phyloP scores from a whole-genome alignment of 768 basidiomycete genomes.

The Phlebiopsis gigantea region DNA sequence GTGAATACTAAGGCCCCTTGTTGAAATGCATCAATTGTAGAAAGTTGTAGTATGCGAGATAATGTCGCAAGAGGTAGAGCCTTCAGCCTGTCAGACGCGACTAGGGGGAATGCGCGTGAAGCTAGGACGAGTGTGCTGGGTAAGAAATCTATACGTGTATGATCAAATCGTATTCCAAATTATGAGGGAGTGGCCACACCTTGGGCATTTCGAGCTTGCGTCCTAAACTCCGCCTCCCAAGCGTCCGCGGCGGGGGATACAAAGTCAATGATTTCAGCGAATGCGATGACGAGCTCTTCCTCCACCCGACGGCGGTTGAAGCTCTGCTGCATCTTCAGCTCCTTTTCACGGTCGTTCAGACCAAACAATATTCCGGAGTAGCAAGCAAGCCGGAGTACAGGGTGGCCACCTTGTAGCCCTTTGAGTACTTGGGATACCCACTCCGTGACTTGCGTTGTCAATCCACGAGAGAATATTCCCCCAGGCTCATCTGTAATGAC shows the following conservation, averaged over 20 bases:
- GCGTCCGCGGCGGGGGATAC: slow-evolving; percentile 34
- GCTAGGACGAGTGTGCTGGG: slow-evolving; percentile 38
- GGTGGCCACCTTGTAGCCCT: slow-evolving; percentile 49
- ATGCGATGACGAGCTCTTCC: slow-evolving; percentile 60
- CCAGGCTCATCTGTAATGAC: slow-evolving; percentile 30
- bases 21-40: slow-evolving; percentile 50
- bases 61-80: slow-evolving; percentile 51
- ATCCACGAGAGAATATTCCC: slow-evolving; percentile 27
- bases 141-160: slow-evolving; percentile 18
- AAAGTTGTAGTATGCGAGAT: slow-evolving; percentile 31
- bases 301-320: slow-evolving; percentile 42
- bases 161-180: not conserved
- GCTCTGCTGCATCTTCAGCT: slow-evolving; percentile 25
- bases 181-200: slow-evolving; percentile 20
- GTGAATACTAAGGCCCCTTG: slow-evolving; percentile 46
- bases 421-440: slow-evolving; percentile 20
- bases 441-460: slow-evolving; percentile 31
- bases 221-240: slow-evolving; percentile 70
- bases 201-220: slow-evolving; percentile 40
- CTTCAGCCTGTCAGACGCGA: slow-evolving; percentile 49
- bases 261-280: slow-evolving; percentile 71
- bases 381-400: slow-evolving; percentile 56
- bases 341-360: slow-evolving; percentile 44
- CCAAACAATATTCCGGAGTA: slow-evolving; percentile 63
- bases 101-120: slow-evolving; percentile 53